A percentile compares a stretch with the other conserved stretches of the same genome.
These are phyloP conservation scores for Hortaea werneckii DNA, from an alignment of 2,329 filamentous ascomycete genomes.

Conservation along the genomic window DNA sequence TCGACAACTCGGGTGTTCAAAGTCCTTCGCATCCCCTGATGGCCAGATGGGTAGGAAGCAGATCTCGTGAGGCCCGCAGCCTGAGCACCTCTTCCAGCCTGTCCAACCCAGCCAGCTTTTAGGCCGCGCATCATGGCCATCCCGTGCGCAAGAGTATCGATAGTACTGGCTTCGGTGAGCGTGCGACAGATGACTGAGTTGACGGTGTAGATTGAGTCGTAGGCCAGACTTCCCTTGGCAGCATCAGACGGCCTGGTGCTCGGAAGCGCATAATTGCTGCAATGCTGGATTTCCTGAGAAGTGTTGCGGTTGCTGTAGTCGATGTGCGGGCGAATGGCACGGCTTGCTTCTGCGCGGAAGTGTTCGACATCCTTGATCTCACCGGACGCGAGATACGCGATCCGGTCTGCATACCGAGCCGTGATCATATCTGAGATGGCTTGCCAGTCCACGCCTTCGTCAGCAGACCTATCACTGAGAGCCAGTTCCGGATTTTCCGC, in stretches of 20 bases:
- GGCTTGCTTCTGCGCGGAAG: slow-evolving; percentile 20
- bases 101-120: slow-evolving; percentile 47
- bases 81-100: slow-evolving; percentile 47
- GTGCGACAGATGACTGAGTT: slow-evolving; percentile 25
- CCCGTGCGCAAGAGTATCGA: slow-evolving; percentile 14
- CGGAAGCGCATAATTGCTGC: slow-evolving; percentile 36
- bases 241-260: slow-evolving; percentile 3
- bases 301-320: slow-evolving; percentile 28
- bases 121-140: slow-evolving; percentile 30
- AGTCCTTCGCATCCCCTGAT: slow-evolving; percentile 44
- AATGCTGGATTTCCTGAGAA: slow-evolving; percentile 35
- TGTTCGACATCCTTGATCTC: slow-evolving; percentile 9
- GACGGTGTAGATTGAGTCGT: slow-evolving; percentile 23
- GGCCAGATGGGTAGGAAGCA: slow-evolving; percentile 59
- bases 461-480: slow-evolving; percentile 18
- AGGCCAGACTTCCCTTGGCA: slow-evolving; percentile 14
- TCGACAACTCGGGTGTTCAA: slow-evolving; percentile 38
- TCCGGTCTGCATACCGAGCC: slow-evolving; percentile 47
- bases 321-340: slow-evolving; percentile 30
- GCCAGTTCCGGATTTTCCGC: slow-evolving; percentile 37
- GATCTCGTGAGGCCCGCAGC: slow-evolving; percentile 45
- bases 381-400: slow-evolving; percentile 31
- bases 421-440: slow-evolving; percentile 55
- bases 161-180: slow-evolving; percentile 18
- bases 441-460: slow-evolving; percentile 50